Percentiles rank a stretch among this genome's conserved stretches.
phyloP scores from a whole-genome alignment of 2,329 filamentous ascomycete genomes.

The Domatiomyces globalis region DNA sequence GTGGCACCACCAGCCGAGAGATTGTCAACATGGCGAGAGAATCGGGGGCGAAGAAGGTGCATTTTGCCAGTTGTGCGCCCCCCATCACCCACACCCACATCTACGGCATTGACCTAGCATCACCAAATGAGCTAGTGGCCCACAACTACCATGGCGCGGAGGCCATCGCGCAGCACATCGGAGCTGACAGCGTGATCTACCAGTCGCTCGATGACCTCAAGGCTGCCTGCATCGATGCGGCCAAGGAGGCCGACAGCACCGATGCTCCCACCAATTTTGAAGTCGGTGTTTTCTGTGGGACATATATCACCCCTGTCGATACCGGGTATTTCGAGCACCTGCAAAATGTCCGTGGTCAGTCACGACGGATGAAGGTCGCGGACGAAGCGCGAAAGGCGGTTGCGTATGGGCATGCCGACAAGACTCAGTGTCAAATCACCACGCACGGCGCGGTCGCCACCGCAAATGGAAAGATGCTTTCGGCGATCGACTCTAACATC shows the following conservation, averaged over 20 bases:
- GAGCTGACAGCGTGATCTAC: conserved; percentile 63
- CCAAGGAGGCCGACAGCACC: conserved; percentile 37
- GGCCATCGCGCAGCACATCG: conserved; percentile 53
- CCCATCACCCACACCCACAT: conserved; percentile 78
- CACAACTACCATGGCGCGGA: conserved; percentile 46
- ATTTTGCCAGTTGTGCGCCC: conserved; percentile 70
- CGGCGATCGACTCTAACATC: conserved; percentile 26
- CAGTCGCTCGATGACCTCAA: conserved; percentile 68
- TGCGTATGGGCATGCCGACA: conserved; percentile 46
- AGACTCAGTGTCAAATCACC: conserved; percentile 48
- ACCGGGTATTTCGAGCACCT: conserved; percentile 72
- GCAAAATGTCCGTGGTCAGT: conserved; percentile 56
- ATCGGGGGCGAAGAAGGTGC: conserved; percentile 65
- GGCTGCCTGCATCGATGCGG: conserved; percentile 59
- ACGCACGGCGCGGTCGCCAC: conserved; percentile 47
- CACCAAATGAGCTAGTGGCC: conserved; percentile 55
- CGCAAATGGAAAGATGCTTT: conserved; percentile 42
- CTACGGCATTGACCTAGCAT: conserved; percentile 66
- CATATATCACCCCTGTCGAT: conserved; percentile 68
- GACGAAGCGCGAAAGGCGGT: conserved; percentile 52
- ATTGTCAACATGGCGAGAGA: conserved; percentile 76
- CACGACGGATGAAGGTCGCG: conserved; percentile 51
- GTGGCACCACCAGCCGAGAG: conserved; percentile 67
- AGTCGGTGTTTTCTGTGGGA: conserved; percentile 80
- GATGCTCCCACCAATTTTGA: conserved; percentile 56